Evolutionary conservation across 2,329 filamentous ascomycete genomes (phyloP).

Genomic region (Aspergillus latus): DNA sequence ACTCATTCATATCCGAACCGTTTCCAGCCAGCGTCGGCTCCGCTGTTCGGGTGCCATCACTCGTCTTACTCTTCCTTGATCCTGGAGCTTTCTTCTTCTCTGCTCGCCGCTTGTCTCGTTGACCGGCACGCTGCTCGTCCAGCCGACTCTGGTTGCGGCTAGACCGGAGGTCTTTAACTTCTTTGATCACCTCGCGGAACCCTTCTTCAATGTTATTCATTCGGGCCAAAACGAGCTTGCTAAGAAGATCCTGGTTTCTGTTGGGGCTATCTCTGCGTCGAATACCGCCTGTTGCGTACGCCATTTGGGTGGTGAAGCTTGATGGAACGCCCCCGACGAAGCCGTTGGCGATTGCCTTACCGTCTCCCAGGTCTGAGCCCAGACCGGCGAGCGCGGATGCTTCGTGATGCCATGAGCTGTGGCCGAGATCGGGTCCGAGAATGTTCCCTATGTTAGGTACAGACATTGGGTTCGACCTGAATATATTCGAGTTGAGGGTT

Average conservation of each 20-base stretch:
- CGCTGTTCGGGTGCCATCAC: constrained; percentile 19
- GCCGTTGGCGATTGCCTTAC: constrained; percentile 59
- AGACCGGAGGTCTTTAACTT: constrained; percentile 64
- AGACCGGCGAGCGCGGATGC: constrained; percentile 72
- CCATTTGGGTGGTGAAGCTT: constrained; percentile 80
- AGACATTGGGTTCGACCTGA: constrained; percentile 55
- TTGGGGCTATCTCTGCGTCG: constrained; percentile 46
- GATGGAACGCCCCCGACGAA: constrained; percentile 66
- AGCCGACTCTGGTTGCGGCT: constrained; percentile 31
- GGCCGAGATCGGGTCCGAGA: constrained; percentile 40
- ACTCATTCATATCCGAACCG: neutral
- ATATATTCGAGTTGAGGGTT: constrained; percentile 58
- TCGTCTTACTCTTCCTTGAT: constrained; percentile 22
- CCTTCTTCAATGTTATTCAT: constrained; percentile 95
- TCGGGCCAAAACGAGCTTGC: constrained; percentile 76
- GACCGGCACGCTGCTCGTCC: constrained; percentile 25
- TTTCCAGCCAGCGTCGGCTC: constrained; percentile 3
- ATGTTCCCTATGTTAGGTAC: constrained; percentile 58
- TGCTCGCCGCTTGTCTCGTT: constrained; percentile 27
- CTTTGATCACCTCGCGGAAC: constrained; percentile 80
- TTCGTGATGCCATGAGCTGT: constrained; percentile 42
- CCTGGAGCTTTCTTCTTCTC: constrained; percentile 24
- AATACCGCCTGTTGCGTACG: constrained; percentile 65
- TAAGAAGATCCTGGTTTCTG: constrained; percentile 69
- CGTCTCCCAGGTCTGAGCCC: constrained; percentile 70